phyloP scores from a whole-genome alignment of 2,329 filamentous ascomycete species.

The Beauveria scarabaeidicola region DNA sequence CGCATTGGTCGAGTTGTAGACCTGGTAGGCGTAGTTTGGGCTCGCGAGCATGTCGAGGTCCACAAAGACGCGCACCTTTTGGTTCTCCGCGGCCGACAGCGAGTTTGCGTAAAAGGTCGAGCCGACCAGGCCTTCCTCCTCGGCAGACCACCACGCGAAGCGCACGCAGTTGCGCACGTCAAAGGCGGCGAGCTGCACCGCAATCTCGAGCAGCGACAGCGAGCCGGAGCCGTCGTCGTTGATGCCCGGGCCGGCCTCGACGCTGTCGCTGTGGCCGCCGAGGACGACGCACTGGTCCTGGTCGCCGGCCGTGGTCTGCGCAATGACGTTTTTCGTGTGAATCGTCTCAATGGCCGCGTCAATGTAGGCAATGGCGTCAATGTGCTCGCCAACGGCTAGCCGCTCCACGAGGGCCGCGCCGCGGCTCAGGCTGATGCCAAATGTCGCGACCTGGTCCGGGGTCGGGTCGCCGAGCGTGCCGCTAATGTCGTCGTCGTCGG shows the following conservation, averaged over 20 bases:
- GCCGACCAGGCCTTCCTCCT: slow-evolving; percentile 57
- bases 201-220: slow-evolving; percentile 53
- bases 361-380: slow-evolving; percentile 51
- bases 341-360: slow-evolving; percentile 48
- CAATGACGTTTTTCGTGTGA: slow-evolving; percentile 51
- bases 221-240: slow-evolving; percentile 70
- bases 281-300: slow-evolving; percentile 57
- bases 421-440: slow-evolving; percentile 54
- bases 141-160: slow-evolving; percentile 60
- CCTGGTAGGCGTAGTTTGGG: slow-evolving; percentile 57
- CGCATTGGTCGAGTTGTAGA: slow-evolving; percentile 65
- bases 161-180: slow-evolving; percentile 56
- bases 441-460: slow-evolving; percentile 55
- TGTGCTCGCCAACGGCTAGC: slow-evolving; percentile 39
- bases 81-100: slow-evolving; percentile 49
- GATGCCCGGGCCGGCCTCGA: slow-evolving; percentile 59
- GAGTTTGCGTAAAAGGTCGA: slow-evolving; percentile 53
- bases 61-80: slow-evolving; percentile 57
- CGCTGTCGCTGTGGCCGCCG: slow-evolving; percentile 56
- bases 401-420: slow-evolving; percentile 48
- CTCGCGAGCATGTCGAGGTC: slow-evolving; percentile 65
- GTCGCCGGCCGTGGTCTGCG: slow-evolving; percentile 52
- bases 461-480: slow-evolving; percentile 61
- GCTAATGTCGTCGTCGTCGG: slow-evolving; percentile 50
- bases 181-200: slow-evolving; percentile 48